phyloP scores from a whole-genome alignment of 805 yeast species.

The Barnettozyma botsteinii region DNA sequence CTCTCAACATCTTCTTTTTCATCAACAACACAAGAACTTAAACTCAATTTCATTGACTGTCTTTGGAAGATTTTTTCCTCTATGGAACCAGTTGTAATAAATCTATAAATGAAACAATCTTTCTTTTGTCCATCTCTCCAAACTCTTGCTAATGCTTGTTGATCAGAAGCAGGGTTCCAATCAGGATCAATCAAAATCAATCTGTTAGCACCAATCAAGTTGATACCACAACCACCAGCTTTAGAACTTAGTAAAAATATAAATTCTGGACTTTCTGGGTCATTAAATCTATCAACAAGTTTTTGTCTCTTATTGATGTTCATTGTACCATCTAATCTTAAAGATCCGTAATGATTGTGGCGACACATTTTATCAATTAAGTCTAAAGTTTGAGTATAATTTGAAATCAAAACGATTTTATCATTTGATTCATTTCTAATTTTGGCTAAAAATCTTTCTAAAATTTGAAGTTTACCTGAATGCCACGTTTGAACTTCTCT shows the following conservation, averaged over 20 bases:
- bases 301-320: constrained; percentile 88
- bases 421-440: constrained; percentile 82
- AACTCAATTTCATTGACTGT: constrained; percentile 87
- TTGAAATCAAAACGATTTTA: constrained; percentile 90
- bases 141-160: constrained; percentile 94
- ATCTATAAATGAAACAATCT: constrained; percentile 91
- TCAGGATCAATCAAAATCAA: constrained; percentile 84
- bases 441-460: constrained; percentile 77
- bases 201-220: constrained; percentile 93
- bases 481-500: constrained; percentile 72
- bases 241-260: constrained; percentile 86
- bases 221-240: constrained; percentile 99
- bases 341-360: constrained; percentile 59
- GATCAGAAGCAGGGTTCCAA: constrained; percentile 99
- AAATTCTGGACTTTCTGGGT: constrained; percentile 84
- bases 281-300: constrained; percentile 84
- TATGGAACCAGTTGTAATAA: constrained; percentile 90
- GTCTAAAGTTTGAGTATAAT: constrained; percentile 92
- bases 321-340: constrained; percentile 91
- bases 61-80: constrained; percentile 96
- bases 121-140: constrained; percentile 99
- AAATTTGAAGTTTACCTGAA: constrained; percentile 81
- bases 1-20: constrained; percentile 94
- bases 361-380: constrained; percentile 85
- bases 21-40: constrained; percentile 95